Percentiles rank a stretch among this genome's conserved stretches.
phyloP scores from a whole-genome alignment of 331 rosid genomes.

The Dryas integrifolia region DNA sequence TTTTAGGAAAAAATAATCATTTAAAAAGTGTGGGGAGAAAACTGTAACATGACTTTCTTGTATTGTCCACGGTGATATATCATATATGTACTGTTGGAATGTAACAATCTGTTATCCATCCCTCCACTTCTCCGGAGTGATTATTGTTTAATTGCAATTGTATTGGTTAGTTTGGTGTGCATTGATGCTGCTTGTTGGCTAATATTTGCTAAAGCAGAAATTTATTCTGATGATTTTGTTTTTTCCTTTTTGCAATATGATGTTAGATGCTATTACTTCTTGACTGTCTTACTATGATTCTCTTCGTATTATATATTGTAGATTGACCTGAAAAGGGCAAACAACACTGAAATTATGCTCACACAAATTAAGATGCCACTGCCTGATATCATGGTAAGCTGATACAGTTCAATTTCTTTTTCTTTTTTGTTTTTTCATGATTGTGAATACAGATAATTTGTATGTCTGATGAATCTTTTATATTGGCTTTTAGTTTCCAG shows the following conservation, averaged over 20 bases:
- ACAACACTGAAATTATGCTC: constrained; percentile 98
- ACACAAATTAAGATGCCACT: constrained; percentile 99
- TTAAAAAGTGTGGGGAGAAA: not conserved
- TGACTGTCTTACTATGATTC: constrained; percentile 21
- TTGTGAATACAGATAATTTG: constrained; percentile 14
- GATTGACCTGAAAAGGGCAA: constrained; percentile 95
- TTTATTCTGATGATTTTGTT: constrained; percentile 16
- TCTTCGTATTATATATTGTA: constrained; percentile 31
- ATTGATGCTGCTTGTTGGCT: constrained; percentile 20
- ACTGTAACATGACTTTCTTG: constrained; percentile 1
- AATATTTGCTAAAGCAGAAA: constrained; percentile 17
- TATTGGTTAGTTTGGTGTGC: not conserved
- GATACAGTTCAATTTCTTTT: not conserved
- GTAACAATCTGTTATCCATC: not conserved
- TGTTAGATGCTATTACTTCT: constrained; percentile 25
- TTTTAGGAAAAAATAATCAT: not conserved
- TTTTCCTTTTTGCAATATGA: constrained; percentile 5
- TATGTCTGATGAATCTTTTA: not conserved
- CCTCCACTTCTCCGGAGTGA: not conserved
- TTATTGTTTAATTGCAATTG: too few species aligned
- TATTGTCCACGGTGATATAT: not conserved
- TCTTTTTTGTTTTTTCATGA: not conserved
- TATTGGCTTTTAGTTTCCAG: not conserved
- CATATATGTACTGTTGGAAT: not conserved
- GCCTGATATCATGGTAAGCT: constrained; percentile 96